These are phyloP conservation scores for Magnaporthales sp. DNA, from an alignment of 2,329 filamentous ascomycete species.

Conservation along the genomic window DNA sequence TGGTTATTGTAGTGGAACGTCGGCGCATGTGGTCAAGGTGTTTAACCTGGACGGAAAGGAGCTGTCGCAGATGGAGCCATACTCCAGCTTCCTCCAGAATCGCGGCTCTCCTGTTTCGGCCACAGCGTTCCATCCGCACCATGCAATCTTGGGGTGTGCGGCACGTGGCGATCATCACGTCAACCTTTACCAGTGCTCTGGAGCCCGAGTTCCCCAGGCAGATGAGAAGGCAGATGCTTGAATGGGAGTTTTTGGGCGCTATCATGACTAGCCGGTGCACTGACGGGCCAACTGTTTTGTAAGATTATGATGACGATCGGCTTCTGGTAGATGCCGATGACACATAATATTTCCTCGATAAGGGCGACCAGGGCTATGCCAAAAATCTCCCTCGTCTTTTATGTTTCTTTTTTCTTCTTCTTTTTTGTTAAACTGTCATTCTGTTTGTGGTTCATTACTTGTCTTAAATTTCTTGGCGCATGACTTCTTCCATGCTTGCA, in stretches of 20 bases:
- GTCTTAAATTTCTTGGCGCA: background rate
- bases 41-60: conserved; percentile 80
- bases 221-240: background rate
- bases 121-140: conserved; percentile 92
- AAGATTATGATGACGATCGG: background rate
- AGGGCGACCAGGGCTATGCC: background rate
- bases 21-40: conserved; percentile 78
- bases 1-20: conserved; percentile 59
- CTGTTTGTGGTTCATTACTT: background rate
- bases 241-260: background rate
- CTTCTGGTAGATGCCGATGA: background rate
- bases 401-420: background rate
- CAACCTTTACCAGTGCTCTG: conserved; percentile 72
- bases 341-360: background rate
- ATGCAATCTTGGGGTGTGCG: conserved; percentile 81
- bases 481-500: background rate
- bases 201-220: conserved; percentile 15
- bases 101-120: conserved; percentile 75
- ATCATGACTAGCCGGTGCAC: background rate
- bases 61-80: conserved; percentile 79
- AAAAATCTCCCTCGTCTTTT: background rate
- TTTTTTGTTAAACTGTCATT: background rate
- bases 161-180: conserved; percentile 83
- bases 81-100: conserved; percentile 78
- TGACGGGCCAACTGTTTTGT: background rate